A percentile compares a stretch with the other conserved stretches of the same genome.
Evolutionary conservation across 495 filamentous ascomycete species (phyloP).

Genomic region (Penicillium lividum): DNA sequence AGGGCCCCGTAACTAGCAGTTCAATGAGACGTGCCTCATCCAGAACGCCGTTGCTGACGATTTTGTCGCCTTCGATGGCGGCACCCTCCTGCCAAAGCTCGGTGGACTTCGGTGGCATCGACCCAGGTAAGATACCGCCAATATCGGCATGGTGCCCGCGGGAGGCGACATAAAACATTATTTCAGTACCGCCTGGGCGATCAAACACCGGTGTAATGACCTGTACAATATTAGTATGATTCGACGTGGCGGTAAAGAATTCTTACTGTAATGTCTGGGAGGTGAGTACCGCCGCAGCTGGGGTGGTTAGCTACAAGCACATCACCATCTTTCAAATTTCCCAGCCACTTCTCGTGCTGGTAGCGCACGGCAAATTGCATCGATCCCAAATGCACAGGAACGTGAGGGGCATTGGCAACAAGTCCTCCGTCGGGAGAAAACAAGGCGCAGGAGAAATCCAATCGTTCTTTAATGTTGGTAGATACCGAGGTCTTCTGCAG

Average conservation of each 20-base stretch:
- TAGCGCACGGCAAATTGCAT: constrained; percentile 96
- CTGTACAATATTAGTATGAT: constrained; percentile 17
- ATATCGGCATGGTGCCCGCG: constrained; percentile 97
- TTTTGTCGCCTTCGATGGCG: constrained; percentile 88
- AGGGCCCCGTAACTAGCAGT: constrained; percentile 79
- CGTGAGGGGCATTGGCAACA: constrained; percentile 92
- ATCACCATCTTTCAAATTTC: constrained; percentile 85
- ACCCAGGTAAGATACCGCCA: constrained; percentile 91
- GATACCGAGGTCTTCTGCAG: constrained; percentile 96
- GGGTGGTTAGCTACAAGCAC: constrained; percentile 96
- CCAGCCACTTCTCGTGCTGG: constrained; percentile 89
- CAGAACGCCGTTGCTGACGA: constrained; percentile 87
- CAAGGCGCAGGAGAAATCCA: constrained; percentile 95
- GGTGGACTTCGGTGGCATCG: constrained; percentile 93
- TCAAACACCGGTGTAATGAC: constrained; percentile 84
- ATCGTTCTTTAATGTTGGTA: constrained; percentile 95
- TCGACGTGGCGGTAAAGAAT: neutral
- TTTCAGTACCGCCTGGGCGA: constrained; percentile 66
- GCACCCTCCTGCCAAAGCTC: constrained; percentile 96
- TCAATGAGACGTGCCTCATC: constrained; percentile 85
- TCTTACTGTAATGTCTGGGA: constrained; percentile 88
- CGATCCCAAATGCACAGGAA: constrained; percentile 87
- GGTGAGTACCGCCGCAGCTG: constrained; percentile 83
- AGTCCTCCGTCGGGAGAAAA: constrained; percentile 90
- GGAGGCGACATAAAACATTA: constrained; percentile 96